These are phyloP conservation scores for Raphanus sativus DNA, from an alignment of 345 rosid species.

Conservation along the genomic window DNA sequence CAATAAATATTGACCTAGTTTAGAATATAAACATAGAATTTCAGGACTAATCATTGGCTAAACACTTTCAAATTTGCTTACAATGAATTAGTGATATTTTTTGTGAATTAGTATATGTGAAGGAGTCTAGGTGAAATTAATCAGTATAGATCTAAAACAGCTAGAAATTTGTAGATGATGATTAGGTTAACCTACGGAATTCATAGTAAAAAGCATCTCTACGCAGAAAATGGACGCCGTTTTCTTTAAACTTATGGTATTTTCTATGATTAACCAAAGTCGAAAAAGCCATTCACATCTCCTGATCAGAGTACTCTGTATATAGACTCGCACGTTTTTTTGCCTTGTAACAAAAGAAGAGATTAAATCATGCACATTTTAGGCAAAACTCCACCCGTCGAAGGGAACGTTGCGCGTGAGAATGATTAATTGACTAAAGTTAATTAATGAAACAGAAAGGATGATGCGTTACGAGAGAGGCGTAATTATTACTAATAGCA, in stretches of 20 bases:
- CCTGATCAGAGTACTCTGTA: not conserved
- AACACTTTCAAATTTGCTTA: not conserved
- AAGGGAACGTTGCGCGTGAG: conserved; percentile 29
- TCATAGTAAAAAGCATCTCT: not conserved
- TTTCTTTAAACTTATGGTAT: not conserved
- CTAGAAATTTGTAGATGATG: not conserved
- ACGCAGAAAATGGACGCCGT: conserved; percentile 28
- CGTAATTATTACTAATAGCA: not conserved
- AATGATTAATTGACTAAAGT: not conserved
- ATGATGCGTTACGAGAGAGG: conserved; percentile 33
- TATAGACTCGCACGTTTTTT: conserved; percentile 25
- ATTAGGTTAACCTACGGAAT: not conserved
- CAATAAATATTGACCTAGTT: not conserved
- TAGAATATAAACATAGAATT: not conserved
- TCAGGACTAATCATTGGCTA: conserved; percentile 5
- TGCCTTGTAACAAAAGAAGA: conserved; percentile 9
- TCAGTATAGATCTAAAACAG: conserved; percentile 6
- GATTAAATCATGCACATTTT: conserved; percentile 26
- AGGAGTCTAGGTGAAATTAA: conserved; percentile 18
- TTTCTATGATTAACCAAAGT: conserved; percentile 13
- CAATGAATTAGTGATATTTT: not conserved
- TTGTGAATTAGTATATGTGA: not conserved
- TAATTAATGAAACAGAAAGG: not conserved
- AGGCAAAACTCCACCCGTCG: conserved; percentile 13
- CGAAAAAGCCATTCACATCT: conserved; percentile 5